A percentile compares a stretch with the other conserved stretches of the same genome.
Conservation (phyloP, 257 asterid genomes). For the Nyctanthes arbortristis region DNA sequence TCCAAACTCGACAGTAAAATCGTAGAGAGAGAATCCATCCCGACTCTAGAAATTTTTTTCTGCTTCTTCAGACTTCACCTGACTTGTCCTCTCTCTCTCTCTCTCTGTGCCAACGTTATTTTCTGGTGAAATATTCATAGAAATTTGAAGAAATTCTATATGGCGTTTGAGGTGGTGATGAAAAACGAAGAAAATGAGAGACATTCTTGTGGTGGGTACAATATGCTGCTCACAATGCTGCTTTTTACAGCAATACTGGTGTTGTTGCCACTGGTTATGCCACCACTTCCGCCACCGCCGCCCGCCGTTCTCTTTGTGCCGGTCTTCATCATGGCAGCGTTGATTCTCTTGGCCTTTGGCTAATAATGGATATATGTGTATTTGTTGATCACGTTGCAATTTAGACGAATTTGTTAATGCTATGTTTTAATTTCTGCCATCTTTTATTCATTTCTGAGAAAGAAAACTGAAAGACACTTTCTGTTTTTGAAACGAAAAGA, state of each 20-base stretch:
- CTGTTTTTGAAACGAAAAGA: too few relatives aligned
- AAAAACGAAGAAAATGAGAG: neutral
- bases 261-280: constrained; percentile 61
- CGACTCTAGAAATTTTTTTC: too few relatives aligned
- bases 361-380: neutral
- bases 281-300: constrained; percentile 84
- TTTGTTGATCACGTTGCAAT: neutral
- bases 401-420: neutral
- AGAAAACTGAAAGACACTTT: too few relatives aligned
- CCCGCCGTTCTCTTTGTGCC: constrained; percentile 48
- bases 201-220: constrained; percentile 24
- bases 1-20: too few relatives aligned
- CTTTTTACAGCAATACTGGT: constrained; percentile 42
- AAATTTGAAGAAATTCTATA: constrained; percentile 30
- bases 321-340: constrained; percentile 52
- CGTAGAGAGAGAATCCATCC: too few relatives aligned
- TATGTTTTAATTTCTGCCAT: neutral
- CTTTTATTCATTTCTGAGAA: neutral
- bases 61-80: too few relatives aligned
- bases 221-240: constrained; percentile 33
- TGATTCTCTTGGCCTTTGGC: constrained; percentile 46
- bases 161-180: constrained; percentile 9
- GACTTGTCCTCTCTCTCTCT: too few relatives aligned
- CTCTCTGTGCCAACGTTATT: too few relatives aligned
- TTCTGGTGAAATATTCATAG: constrained; percentile 15